phyloP scores from a whole-genome alignment of 83 land plant genomes.

The Picea abies region DNA sequence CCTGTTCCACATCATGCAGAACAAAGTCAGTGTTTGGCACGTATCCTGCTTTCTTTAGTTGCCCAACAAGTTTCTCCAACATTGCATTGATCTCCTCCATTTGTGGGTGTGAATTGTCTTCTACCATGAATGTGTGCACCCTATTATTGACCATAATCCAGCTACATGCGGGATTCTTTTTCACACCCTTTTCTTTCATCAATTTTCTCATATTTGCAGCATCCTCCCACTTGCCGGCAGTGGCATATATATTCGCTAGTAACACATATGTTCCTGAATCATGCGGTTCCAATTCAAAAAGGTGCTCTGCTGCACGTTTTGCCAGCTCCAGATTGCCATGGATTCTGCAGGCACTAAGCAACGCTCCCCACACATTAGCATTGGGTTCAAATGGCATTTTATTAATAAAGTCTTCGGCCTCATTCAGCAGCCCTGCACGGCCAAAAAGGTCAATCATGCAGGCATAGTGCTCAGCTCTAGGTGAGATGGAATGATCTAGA shows the following conservation, averaged over 20 bases:
- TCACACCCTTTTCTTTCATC: constrained; percentile 33
- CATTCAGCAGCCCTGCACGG: background rate
- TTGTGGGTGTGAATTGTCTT: constrained; percentile 27
- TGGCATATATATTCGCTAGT: constrained; percentile 39
- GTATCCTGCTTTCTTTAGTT: constrained; percentile 23
- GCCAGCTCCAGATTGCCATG: too few relatives aligned
- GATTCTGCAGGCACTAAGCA: background rate
- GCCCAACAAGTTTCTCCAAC: constrained; percentile 27
- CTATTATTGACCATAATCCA: constrained; percentile 38
- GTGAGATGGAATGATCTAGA: background rate
- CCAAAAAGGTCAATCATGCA: constrained; percentile 9
- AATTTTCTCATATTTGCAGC: constrained; percentile 33
- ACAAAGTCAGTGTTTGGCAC: constrained; percentile 15
- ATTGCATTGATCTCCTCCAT: constrained; percentile 23
- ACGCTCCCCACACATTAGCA: background rate
- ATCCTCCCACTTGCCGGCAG: constrained; percentile 37
- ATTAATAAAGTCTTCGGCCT: background rate
- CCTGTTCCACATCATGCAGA: constrained; percentile 18
- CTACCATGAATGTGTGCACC: constrained; percentile 28
- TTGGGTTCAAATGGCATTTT: background rate
- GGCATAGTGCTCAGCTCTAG: background rate
- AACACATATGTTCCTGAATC: constrained; percentile 23
- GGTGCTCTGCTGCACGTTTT: constrained; percentile 11
- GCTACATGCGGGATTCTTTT: constrained; percentile 35
- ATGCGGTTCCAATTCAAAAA: background rate